Base-by-base conservation (phyloP, 2,329 filamentous ascomycete genomes). In the Ophiostoma sp. region DNA sequence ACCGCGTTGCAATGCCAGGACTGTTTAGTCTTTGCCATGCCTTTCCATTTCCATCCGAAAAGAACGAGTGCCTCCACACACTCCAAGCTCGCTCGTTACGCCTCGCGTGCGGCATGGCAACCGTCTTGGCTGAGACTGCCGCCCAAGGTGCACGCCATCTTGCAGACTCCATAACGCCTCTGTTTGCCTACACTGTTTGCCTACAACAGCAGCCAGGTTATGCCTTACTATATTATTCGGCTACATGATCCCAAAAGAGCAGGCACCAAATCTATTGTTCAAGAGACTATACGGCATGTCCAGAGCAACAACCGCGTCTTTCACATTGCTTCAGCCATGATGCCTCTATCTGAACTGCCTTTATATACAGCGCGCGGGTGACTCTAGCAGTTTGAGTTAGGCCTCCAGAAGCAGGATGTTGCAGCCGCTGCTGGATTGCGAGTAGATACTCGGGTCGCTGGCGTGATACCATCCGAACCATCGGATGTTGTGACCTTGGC, bases 241-340 rank as follows among this genome's bases (percentile, higher is more conserved):
- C 11, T 47, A 14, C 45, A 47, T 16, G 45, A 47, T 16, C 45
- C 45, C 14, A 7, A 16, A 16, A 11, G 65, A 1, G 71, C 75
- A 0, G 78, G 78, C 68, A 77, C 78, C 8, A 74, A 76, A 42
- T 73, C 74, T 6, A 77, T 76, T 67, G 76, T 80, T 67, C 74
- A 74, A 16, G 77, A 79, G n/a, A 77, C 78, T 5, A 76, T 80
- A 65, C 74, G 75, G 52, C 75, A 77, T 0, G 78, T 79, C n/a
- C 76, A 79, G 72, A 79, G 76, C 69, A 80, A 80, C 63, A 76
- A 74, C 47, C 73, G 75, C 27, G 76, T 79, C 8, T 58, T 80
- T 62, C 74, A 75, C 40, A 75, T 76, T 40, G 79, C 80, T 75
- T 75, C 77, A 14, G 70, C 77, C 64, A 47, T 5, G 45, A 47